Percentiles rank a stretch among this genome's conserved stretches.
Evolutionary conservation across 345 rosid genomes (phyloP).

Genomic region (Melaleuca alternifolia): DNA sequence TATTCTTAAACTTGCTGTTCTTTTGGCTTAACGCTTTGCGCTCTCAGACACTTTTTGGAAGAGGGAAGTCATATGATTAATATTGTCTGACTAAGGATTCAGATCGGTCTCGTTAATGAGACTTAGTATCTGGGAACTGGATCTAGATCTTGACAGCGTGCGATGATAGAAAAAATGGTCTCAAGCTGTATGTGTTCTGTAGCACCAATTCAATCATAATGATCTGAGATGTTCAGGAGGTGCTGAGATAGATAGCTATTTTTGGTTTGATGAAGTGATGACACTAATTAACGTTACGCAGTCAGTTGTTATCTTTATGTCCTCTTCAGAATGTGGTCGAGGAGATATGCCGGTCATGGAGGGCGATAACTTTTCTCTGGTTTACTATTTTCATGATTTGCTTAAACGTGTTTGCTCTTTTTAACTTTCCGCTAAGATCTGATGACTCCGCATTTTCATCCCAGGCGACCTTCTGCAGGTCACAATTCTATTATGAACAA

Average conservation of each 20-base stretch:
- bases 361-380: not conserved
- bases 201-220: too few species aligned
- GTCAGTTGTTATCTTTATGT: not conserved
- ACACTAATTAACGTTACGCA: not conserved
- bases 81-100: not conserved
- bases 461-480: not conserved
- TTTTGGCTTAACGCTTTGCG: not conserved
- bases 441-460: not conserved
- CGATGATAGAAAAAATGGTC: not conserved
- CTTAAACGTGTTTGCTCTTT: not conserved
- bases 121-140: not conserved
- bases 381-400: not conserved
- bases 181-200: not conserved
- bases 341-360: not conserved
- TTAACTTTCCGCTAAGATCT: not conserved
- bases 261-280: not conserved
- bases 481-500: not conserved
- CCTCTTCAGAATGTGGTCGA: not conserved
- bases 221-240: too few species aligned
- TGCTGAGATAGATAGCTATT: not conserved
- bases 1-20: not conserved
- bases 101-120: not conserved
- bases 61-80: not conserved
- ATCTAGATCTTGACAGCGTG: not conserved
- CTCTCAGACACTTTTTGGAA: not conserved